These are phyloP conservation scores for Carex parvula DNA, from an alignment of 176 grass and related monocot genomes.

Conservation along the genomic window DNA sequence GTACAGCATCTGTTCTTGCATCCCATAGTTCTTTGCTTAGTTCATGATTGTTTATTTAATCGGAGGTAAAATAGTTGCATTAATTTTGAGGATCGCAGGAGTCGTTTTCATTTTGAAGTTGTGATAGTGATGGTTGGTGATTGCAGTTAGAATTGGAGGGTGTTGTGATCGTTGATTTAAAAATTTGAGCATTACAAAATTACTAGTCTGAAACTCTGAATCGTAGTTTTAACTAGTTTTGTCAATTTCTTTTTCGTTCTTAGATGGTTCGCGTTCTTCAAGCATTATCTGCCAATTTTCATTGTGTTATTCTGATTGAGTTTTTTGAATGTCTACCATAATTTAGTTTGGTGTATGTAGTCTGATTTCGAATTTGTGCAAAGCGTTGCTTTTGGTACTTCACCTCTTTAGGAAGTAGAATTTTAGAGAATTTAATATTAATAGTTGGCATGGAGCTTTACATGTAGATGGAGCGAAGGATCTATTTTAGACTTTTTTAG, in stretches of 20 bases:
- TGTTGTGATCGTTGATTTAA: not conserved
- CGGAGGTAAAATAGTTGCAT: not conserved
- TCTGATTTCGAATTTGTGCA: not conserved
- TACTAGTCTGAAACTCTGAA: not conserved
- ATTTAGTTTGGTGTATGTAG: not conserved
- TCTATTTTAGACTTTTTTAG: too few species aligned
- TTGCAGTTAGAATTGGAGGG: not conserved
- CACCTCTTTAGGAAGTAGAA: not conserved
- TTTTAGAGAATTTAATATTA: not conserved
- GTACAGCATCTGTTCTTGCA: conserved; percentile 15
- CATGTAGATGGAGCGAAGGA: not conserved
- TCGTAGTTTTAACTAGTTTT: not conserved
- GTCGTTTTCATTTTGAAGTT: not conserved
- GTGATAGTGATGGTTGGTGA: not conserved
- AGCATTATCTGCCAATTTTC: not conserved
- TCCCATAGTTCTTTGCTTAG: not conserved
- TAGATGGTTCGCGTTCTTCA: not conserved
- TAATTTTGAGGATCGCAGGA: not conserved
- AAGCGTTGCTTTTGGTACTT: not conserved
- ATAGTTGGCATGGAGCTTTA: not conserved
- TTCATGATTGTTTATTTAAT: not conserved
- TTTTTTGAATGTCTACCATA: not conserved
- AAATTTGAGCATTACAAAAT: not conserved
- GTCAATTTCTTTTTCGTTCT: not conserved
- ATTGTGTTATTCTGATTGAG: not conserved